Base-by-base conservation (phyloP, 116 monocot genomes). In the Thalassia testudinum region DNA sequence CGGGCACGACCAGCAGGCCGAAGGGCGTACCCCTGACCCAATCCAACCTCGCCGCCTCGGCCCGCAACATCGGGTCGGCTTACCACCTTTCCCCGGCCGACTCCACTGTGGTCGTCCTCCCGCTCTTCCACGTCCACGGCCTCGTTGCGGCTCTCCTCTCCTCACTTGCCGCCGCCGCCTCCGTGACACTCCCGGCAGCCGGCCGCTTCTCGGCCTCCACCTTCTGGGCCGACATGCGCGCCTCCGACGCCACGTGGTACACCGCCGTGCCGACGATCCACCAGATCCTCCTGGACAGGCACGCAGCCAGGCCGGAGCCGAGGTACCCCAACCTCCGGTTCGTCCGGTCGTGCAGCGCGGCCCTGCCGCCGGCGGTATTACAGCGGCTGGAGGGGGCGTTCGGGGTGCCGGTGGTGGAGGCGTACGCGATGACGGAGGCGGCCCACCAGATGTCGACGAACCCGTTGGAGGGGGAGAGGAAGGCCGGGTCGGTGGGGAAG, bases 381-480 rank as follows among this genome's bases (percentile, higher is more conserved):
- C 40, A 61, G 21, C 62, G 65, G 55, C 70, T 93, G 14, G 84
- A 93, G 78, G 42, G 53, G 26, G 66, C 76, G 7, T 87, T 93
- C 62, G 53, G 59, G 0, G 93, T 87, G 27, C 81, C 93, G 55
- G 93, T 93, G 21, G 61, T 93, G 38, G 93, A 93, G 67, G 84
- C 93, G 8, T 93, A 93, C 64, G 88, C 93, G 8, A 93, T 93
- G 93, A 93, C 93, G 52, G 93, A 93, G 63, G 87, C 87, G 26
- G 52, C 93, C 14, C 93, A 93, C 45, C 59, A 69, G 40, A 84
- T 93, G 93, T 22, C 75, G 22, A 69, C 88, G 25, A 93, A 87
- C 74, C 87, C 83, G 42, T 37, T 93, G 55, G 84, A 84, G 10
- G 71, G 74, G 52, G 67, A 72, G 50, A 84, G 81, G 60, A 21